Percentiles rank a stretch among this genome's conserved stretches.
Evolutionary conservation across 2,329 filamentous ascomycete genomes (phyloP).

Genomic region (Colletotrichum lindemuthianum): DNA sequence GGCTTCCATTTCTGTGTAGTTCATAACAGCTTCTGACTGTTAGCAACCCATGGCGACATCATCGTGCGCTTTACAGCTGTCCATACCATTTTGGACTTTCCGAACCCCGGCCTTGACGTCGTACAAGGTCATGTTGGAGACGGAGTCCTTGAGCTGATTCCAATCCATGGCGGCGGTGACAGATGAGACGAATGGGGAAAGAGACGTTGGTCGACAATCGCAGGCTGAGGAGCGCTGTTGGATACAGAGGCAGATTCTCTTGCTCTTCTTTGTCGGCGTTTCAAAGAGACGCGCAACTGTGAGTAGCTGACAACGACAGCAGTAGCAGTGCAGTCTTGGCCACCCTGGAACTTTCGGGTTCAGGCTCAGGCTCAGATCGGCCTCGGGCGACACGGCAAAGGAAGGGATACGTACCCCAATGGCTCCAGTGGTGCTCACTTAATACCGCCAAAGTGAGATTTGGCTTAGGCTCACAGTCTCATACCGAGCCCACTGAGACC

Average conservation of each 20-base stretch:
- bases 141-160: constrained; percentile 83
- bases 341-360: constrained; percentile 36
- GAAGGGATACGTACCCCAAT: constrained; percentile 28
- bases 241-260: constrained; percentile 8
- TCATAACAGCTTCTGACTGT: constrained; percentile 84
- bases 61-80: constrained; percentile 25
- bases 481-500: not conserved
- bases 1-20: constrained; percentile 93
- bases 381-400: constrained; percentile 26
- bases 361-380: constrained; percentile 26
- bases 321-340: constrained; percentile 22
- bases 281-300: constrained; percentile 29
- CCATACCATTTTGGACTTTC: constrained; percentile 94
- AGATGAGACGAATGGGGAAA: not conserved
- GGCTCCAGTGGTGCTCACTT: not conserved
- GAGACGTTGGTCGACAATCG: constrained; percentile 14
- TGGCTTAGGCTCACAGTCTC: no score
- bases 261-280: constrained; percentile 34
- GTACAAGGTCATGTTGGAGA: constrained; percentile 92
- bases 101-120: constrained; percentile 94
- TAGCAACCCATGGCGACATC: constrained; percentile 38
- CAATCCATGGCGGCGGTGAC: constrained; percentile 76
- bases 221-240: constrained; percentile 17
- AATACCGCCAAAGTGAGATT: constrained; percentile 11
- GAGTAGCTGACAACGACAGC: not conserved